Conservation (phyloP, 148 eudicot genomes). For the Cornus kousa region DNA sequence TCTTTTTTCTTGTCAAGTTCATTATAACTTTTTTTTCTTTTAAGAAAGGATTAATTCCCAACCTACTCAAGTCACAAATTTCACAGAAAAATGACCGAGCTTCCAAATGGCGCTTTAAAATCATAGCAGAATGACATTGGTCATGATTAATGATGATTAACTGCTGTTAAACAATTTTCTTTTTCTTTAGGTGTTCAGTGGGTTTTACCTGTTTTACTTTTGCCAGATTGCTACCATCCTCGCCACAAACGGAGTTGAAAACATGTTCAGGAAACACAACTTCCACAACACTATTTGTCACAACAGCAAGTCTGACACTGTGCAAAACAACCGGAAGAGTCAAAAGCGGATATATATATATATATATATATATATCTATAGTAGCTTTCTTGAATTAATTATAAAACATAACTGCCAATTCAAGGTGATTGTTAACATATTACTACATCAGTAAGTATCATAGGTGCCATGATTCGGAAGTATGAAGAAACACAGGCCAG, state of each 20-base stretch:
- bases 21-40: too few species aligned
- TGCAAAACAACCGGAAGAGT: neutral
- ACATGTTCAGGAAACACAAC: slow-evolving; percentile 30
- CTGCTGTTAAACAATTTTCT: neutral
- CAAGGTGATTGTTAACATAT: neutral
- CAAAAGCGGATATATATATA: neutral
- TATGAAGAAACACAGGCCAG: neutral
- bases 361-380: too few species aligned
- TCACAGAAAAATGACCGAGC: neutral
- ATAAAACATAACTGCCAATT: neutral
- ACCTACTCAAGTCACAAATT: neutral
- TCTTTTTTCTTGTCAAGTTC: neutral
- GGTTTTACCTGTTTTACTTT: slow-evolving; percentile 43
- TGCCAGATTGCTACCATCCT: slow-evolving; percentile 46
- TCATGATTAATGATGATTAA: neutral
- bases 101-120: neutral
- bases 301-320: neutral
- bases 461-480: neutral
- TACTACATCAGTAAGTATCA: neutral
- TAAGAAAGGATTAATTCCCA: neutral
- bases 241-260: slow-evolving; percentile 39
- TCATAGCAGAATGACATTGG: neutral
- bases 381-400: neutral
- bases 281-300: slow-evolving; percentile 29
- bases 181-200: neutral